Evolutionary conservation across 2,329 filamentous ascomycete genomes (phyloP).

Genomic region (Penicillium janthinellum): DNA sequence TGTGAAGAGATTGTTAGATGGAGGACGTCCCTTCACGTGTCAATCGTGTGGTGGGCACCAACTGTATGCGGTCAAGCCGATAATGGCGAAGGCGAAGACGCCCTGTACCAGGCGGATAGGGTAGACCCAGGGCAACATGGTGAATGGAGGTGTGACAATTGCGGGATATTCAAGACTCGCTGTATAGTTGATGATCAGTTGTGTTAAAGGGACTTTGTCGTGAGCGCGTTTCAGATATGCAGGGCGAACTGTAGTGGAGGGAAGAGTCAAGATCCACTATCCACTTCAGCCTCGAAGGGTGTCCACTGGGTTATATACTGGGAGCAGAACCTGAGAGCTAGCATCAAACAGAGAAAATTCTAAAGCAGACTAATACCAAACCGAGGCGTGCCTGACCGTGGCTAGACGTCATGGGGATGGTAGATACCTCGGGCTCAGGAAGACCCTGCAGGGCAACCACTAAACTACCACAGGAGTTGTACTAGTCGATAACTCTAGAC

Average conservation of each 20-base stretch:
- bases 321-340: neutral
- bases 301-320: constrained; percentile 10
- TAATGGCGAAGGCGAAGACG: constrained; percentile 23
- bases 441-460: constrained; percentile 13
- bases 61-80: constrained; percentile 28
- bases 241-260: neutral
- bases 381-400: constrained; percentile 14
- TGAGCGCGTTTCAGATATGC: neutral
- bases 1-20: neutral
- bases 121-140: constrained; percentile 28
- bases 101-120: constrained; percentile 26
- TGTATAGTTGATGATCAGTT: neutral
- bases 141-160: constrained; percentile 1
- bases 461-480: neutral
- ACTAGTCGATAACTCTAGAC: too few species aligned
- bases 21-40: neutral
- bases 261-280: constrained; percentile 17
- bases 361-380: neutral
- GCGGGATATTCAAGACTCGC: neutral
- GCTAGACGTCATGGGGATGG: constrained; percentile 14
- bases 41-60: constrained; percentile 2
- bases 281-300: constrained; percentile 14
- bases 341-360: constrained; percentile 1
- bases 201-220: neutral
- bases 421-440: constrained; percentile 5